A percentile compares a stretch with the other conserved stretches of the same genome.
These are phyloP conservation scores for Arachnomyces sp. DNA, from an alignment of 2,329 filamentous ascomycete genomes.

Conservation along the genomic window DNA sequence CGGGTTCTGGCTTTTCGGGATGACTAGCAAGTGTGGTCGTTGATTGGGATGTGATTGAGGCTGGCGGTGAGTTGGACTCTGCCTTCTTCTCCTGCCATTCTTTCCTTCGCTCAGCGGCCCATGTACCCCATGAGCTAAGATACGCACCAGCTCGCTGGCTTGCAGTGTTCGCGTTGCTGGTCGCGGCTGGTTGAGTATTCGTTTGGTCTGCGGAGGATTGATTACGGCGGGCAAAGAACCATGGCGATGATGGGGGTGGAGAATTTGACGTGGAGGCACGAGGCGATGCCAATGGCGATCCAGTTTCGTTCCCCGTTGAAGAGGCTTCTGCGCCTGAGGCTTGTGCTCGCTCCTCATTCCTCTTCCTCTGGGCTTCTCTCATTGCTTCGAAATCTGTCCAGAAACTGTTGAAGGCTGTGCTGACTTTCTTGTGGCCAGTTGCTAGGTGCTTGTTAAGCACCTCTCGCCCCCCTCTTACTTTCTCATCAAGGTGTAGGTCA, in stretches of 20 bases:
- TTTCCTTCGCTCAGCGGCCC: constrained; percentile 45
- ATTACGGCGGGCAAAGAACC: constrained; percentile 25
- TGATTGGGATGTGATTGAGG: constrained; percentile 13
- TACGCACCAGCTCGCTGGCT: constrained; percentile 53
- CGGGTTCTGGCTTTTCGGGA: constrained; percentile 19
- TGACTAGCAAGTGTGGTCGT: constrained; percentile 18
- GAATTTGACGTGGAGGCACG: constrained; percentile 17
- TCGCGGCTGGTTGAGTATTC: constrained; percentile 47
- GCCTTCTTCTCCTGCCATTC: constrained; percentile 37
- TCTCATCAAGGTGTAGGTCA: constrained; percentile 87
- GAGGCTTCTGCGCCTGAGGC: constrained; percentile 19
- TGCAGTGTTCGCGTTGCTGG: constrained; percentile 7
- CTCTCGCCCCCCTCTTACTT: constrained; percentile 73
- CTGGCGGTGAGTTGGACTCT: constrained; percentile 17
- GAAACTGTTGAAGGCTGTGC: constrained; percentile 74
- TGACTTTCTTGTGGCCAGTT: constrained; percentile 79
- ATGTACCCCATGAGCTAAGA: constrained; percentile 54
- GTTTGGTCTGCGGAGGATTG: constrained; percentile 40
- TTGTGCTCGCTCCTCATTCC: constrained; percentile 26
- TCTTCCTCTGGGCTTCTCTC: constrained; percentile 61
- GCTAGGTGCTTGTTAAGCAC: constrained; percentile 82
- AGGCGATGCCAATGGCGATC: constrained; percentile 18
- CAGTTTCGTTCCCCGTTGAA: constrained; percentile 19
- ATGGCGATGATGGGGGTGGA: constrained; percentile 10
- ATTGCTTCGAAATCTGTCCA: constrained; percentile 84